Conservation (phyloP, 169 alveolate species). For the Blepharisma undulans region DNA sequence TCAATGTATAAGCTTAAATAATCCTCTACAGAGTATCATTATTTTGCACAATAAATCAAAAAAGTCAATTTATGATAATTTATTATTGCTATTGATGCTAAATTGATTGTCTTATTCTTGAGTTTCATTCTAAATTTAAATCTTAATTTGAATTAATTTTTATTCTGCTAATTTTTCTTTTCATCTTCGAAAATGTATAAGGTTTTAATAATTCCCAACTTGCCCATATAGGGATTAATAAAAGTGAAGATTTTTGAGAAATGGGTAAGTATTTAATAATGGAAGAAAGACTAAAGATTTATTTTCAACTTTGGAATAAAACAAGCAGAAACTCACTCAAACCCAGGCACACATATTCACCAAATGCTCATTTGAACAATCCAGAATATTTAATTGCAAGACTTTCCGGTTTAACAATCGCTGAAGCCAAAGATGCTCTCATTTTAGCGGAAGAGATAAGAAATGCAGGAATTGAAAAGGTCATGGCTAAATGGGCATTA, state of each 20-base stretch:
- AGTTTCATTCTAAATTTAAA: neutral
- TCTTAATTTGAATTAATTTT: too few species aligned
- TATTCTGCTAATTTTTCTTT: neutral
- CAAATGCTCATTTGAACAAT: neutral
- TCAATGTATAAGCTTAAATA: too few species aligned
- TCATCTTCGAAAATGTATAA: neutral
- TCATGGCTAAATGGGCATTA: neutral
- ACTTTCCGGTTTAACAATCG: neutral
- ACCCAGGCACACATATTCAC: neutral
- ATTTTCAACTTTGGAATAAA: neutral
- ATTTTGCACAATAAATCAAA: neutral
- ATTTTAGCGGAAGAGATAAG: neutral
- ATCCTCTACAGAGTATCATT: neutral
- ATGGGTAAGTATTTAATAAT: neutral
- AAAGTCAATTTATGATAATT: too few species aligned
- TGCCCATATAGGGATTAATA: neutral
- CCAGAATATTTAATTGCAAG: neutral
- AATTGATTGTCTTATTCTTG: too few species aligned
- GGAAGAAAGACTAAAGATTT: neutral
- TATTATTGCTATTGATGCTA: neutral
- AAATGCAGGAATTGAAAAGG: neutral
- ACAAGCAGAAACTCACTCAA: neutral
- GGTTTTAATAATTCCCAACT: neutral
- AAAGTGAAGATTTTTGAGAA: neutral
- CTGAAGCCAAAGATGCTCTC: neutral